Conservation (phyloP, 108 stramenopile genomes). For the Aurantiochytrium sp. region DNA sequence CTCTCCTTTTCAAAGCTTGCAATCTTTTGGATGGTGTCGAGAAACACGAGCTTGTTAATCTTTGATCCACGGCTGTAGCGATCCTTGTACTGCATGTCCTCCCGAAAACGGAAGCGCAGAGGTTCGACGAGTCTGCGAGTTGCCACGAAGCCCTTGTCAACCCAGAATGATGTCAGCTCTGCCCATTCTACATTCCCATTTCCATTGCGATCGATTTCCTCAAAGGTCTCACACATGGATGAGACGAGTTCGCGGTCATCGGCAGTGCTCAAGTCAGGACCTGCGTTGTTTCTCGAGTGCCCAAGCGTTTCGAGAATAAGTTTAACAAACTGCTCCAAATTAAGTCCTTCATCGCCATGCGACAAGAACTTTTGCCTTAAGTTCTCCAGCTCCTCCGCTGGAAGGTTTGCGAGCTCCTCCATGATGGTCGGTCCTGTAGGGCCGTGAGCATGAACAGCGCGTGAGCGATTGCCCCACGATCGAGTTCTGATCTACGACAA, state of each 20-base stretch:
- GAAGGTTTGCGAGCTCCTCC: neutral
- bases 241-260: neutral
- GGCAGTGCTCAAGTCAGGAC: neutral
- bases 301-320: neutral
- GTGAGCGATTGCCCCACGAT: too few relatives aligned
- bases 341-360: neutral
- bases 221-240: neutral
- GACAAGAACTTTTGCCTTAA: neutral
- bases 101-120: neutral
- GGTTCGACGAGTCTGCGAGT: neutral
- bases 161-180: neutral
- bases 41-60: neutral
- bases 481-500: too few relatives aligned
- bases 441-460: too few relatives aligned
- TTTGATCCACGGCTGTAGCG: neutral
- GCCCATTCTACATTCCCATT: neutral
- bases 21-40: neutral
- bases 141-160: neutral
- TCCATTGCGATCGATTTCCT: neutral
- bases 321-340: neutral
- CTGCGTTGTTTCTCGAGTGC: neutral
- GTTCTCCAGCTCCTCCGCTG: neutral
- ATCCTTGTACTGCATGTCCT: conserved; percentile 13
- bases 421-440: too few relatives aligned
- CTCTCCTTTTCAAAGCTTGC: neutral